Evolutionary conservation across 129 eudicot genomes (phyloP), one percentile per base, ranked within the genome.

Genomic region (Logfia minima): DNA sequence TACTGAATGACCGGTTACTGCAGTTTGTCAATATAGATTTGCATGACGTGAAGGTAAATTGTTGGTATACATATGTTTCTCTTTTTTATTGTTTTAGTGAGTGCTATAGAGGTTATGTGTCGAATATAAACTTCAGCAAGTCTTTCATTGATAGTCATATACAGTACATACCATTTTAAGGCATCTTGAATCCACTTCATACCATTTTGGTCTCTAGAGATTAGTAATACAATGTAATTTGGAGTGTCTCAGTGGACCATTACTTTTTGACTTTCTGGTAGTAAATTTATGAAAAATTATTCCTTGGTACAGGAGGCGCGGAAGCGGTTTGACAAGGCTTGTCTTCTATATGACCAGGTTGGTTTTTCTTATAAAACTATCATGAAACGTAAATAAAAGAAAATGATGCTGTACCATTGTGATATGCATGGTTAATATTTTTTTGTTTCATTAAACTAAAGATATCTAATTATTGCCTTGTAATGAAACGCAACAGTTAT

Each of bases 261-360:
- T 14, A 23, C 18, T 16, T 59, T 35, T 59, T 74, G 59, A 37
- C 53, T 23, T 35, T 32, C 4, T 14, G 31, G 63, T 68, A n/a
- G 35, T 35, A 69, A 69, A 55, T 41, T 51, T 53, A n/a, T 28
- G 6, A 75, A 23, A 23, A 28, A 63, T 75, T 39, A 79, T 79
- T 69, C 68, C 35, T 45, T 77, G 23, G 65, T 87, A 78, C 88
- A 94, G 98, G 98, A 94, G 84, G 98, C 98, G 77, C 87, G 98
- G 21, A 94, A 89, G 77, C 93, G 96, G 71, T 94, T 94, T 87
- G 98, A 94, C 87, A 94, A 94, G 90, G 96, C 98, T 68, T 87
- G 97, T 74, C 89, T 94, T 84, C 69, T 81, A 55, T 94, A 94
- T 83, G 98, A 94, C 63, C 98, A 94, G 98, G 98, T 91, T 26